phyloP scores from a whole-genome alignment of 768 basidiomycete genomes.

The Tylopilus plumbeoviolaceoides region DNA sequence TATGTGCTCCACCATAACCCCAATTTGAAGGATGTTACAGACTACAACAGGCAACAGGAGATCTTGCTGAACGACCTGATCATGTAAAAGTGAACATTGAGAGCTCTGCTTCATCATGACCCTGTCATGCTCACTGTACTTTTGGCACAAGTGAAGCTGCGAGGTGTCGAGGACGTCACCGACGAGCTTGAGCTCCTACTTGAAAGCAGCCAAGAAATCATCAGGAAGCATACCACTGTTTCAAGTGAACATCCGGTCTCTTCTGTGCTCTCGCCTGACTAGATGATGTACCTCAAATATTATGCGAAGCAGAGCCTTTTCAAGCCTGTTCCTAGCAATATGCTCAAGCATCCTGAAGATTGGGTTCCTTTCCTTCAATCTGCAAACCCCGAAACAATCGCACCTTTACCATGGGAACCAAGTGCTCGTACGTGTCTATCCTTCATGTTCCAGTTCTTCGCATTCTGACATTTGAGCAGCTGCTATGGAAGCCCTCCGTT shows the following conservation, averaged over 20 bases:
- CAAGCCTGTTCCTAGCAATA: constrained; percentile 64
- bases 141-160: constrained; percentile 83
- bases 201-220: constrained; percentile 73
- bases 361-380: constrained; percentile 76
- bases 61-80: constrained; percentile 82
- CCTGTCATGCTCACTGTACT: constrained; percentile 88
- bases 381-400: constrained; percentile 56
- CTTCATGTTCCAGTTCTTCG: not conserved
- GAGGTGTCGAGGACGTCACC: constrained; percentile 72
- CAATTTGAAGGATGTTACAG: constrained; percentile 74
- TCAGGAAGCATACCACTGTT: constrained; percentile 32
- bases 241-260: constrained; percentile 38
- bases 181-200: constrained; percentile 94
- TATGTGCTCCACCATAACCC: constrained; percentile 91
- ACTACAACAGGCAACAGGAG: constrained; percentile 66
- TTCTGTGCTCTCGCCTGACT: constrained; percentile 58
- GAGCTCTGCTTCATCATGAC: constrained; percentile 85
- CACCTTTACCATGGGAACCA: constrained; percentile 76
- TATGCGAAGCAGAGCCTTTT: constrained; percentile 75
- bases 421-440: constrained; percentile 59
- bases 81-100: constrained; percentile 84
- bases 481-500: constrained; percentile 69
- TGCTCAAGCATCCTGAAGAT: constrained; percentile 55
- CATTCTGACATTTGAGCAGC: constrained; percentile 40
- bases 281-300: constrained; percentile 60